A percentile compares a stretch with the other conserved stretches of the same genome.
Conservation (phyloP, 1,284 basidiomycete genomes). For the Papiliotrema laurentii region DNA sequence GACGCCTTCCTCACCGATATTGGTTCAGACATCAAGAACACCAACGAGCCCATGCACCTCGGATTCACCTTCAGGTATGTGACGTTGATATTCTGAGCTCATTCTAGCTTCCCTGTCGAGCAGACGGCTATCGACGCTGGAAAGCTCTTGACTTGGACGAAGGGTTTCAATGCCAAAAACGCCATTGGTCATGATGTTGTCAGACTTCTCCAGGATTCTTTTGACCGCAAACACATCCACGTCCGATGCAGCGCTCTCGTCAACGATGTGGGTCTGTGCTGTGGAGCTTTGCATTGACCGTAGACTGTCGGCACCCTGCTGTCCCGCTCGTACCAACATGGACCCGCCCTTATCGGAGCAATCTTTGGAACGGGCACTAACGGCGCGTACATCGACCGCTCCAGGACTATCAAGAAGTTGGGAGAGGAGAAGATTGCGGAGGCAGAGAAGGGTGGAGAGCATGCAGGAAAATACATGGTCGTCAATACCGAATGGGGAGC, state of each 20-base stretch:
- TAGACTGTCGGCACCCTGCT: conserved; percentile 92
- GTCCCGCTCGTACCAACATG: conserved; percentile 84
- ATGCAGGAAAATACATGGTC: conserved; percentile 72
- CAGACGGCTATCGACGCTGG: conserved; percentile 89
- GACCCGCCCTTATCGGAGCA: conserved; percentile 76
- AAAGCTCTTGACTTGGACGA: conserved; percentile 93
- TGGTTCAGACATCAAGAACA: conserved; percentile 46
- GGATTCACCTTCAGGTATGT: conserved; percentile 78
- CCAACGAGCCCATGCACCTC: conserved; percentile 62
- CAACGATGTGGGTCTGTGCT: conserved; percentile 71
- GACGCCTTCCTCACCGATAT: conserved; percentile 84
- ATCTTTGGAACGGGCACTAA: conserved; percentile 99
- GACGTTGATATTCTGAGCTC: background rate
- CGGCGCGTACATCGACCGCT: conserved; percentile 89
- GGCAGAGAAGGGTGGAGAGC: conserved; percentile 43
- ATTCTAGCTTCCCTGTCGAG: conserved; percentile 79
- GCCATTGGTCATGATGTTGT: conserved; percentile 92
- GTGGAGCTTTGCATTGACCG: too few species aligned
- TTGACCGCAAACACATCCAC: conserved; percentile 88
- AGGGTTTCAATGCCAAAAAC: conserved; percentile 86
- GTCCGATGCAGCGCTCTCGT: conserved; percentile 92
- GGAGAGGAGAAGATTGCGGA: conserved; percentile 57
- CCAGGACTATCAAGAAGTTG: conserved; percentile 79
- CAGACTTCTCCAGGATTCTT: conserved; percentile 83
- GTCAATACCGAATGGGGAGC: conserved; percentile 98